phyloP scores from a whole-genome alignment of 768 basidiomycete species.

The Tephrocybe sp. region DNA sequence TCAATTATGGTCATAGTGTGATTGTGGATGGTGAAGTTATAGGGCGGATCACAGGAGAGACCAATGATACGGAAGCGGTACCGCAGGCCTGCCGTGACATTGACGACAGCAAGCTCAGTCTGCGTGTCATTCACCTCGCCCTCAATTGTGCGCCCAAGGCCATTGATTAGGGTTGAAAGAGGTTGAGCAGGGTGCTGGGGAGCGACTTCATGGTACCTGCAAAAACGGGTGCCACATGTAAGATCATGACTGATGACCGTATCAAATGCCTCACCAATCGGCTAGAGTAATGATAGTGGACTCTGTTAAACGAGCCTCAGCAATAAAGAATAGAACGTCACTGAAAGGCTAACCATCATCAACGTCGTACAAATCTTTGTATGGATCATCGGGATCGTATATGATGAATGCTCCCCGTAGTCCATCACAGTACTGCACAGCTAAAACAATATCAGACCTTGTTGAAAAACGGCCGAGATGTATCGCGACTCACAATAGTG shows the following conservation, averaged over 20 bases:
- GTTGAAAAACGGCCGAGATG: background rate
- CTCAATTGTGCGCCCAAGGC: background rate
- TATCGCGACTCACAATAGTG: background rate
- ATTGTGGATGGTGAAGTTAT: background rate
- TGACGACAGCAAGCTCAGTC: background rate
- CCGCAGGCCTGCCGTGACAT: background rate
- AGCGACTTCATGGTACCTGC: background rate
- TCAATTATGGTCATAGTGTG: background rate
- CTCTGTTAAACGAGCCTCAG: background rate
- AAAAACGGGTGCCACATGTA: background rate
- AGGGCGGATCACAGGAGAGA: background rate
- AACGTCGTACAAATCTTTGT: background rate
- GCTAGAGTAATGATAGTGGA: slow-evolving; percentile 1
- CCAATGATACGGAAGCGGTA: slow-evolving; percentile 1
- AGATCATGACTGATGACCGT: background rate
- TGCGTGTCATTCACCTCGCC: background rate
- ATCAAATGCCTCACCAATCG: background rate
- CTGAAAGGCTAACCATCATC: background rate
- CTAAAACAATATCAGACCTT: background rate
- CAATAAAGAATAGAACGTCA: background rate
- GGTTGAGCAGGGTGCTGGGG: background rate
- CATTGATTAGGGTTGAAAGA: background rate
- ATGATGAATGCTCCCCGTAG: background rate
- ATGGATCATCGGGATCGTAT: background rate
- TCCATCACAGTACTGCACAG: background rate